phyloP scores from a whole-genome alignment of 345 rosid genomes.

The Clarkia xantiana region DNA sequence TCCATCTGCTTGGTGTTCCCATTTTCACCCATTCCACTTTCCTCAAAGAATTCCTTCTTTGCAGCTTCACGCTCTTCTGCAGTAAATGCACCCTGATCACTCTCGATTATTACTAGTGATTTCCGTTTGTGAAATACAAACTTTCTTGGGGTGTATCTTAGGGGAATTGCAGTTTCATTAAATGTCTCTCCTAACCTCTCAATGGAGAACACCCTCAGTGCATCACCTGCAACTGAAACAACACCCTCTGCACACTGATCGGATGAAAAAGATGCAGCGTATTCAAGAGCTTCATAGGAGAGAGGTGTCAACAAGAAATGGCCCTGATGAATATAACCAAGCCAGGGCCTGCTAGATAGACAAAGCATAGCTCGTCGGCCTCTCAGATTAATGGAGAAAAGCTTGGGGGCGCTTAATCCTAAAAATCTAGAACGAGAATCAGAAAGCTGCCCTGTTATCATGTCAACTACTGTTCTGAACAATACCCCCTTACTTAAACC shows the following conservation, averaged over 20 bases:
- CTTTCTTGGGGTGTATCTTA: slow-evolving; percentile 92
- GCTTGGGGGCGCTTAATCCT: slow-evolving; percentile 85
- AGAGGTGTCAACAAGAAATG: slow-evolving; percentile 87
- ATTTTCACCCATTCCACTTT: slow-evolving; percentile 71
- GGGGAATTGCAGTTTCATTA: slow-evolving; percentile 78
- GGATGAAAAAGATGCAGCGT: slow-evolving; percentile 92
- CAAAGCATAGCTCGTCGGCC: slow-evolving; percentile 94
- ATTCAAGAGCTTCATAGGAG: slow-evolving; percentile 90
- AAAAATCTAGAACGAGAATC: slow-evolving; percentile 93
- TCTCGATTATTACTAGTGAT: slow-evolving; percentile 71
- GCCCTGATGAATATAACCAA: slow-evolving; percentile 95
- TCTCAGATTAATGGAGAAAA: slow-evolving; percentile 67
- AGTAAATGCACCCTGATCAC: slow-evolving; percentile 88
- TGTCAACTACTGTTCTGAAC: slow-evolving; percentile 88
- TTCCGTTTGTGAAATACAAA: slow-evolving; percentile 76
- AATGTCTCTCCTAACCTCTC: slow-evolving; percentile 95
- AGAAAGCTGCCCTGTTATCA: slow-evolving; percentile 97
- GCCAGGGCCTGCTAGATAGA: slow-evolving; percentile 96
- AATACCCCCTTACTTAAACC: slow-evolving; percentile 92
- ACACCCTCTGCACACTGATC: slow-evolving; percentile 99
- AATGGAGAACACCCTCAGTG: slow-evolving; percentile 82
- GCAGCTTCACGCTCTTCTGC: slow-evolving; percentile 98
- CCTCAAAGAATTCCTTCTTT: slow-evolving; percentile 75
- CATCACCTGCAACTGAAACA: slow-evolving; percentile 90
- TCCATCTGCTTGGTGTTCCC: slow-evolving; percentile 60